Evolutionary conservation across 306 rosid species (phyloP), one percentile per base, ranked within the genome.

Genomic region (Albizia julibrissin): DNA sequence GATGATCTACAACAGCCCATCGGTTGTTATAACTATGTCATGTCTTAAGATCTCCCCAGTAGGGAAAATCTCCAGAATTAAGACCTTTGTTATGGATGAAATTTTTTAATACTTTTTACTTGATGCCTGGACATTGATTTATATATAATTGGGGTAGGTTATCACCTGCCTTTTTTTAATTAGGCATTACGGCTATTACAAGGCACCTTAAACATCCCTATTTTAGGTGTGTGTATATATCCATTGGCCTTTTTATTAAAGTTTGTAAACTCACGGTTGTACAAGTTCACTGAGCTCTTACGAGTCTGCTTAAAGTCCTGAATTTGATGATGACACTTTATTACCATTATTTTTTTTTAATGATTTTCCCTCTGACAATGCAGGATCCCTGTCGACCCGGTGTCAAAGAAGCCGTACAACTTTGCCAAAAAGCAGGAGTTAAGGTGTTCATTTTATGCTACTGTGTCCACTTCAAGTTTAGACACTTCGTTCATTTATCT

Each of bases 321-420:
- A 56, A 56, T 56, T 56, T 56, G 62, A 56, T 56, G 7, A 8
- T n/a, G 11, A 8, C 26, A n/a, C 43, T 34, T 16, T 69, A 40
- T 71, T 71, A 43, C 49, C 75, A 43, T 71, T 61, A 13, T 33
- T 9, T 46, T 16, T 16, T 83, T n/a, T 11, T 80, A 47, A 47
- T 72, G 74, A 42, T 37, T 59, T 79, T 15, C 24, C 29, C 39
- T 61, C 34, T 43, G 19, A 49, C 21, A 78, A 79, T 88, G 74
- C 88, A 94, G 97, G 99, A 96, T 85, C 99, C 99, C 74, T 96
- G 98, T 83, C 92, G 98, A 75, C 89, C 90, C 10, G 90, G 94
- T 76, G 98, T 96, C 43, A 85, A 76, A 80, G 89, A 82, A 68
- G 85, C 99, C 6, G 97, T 96, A 70, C 84, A 56, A 82, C 91